phyloP scores from a whole-genome alignment of 148 eudicot genomes.

The Polygonum aviculare region DNA sequence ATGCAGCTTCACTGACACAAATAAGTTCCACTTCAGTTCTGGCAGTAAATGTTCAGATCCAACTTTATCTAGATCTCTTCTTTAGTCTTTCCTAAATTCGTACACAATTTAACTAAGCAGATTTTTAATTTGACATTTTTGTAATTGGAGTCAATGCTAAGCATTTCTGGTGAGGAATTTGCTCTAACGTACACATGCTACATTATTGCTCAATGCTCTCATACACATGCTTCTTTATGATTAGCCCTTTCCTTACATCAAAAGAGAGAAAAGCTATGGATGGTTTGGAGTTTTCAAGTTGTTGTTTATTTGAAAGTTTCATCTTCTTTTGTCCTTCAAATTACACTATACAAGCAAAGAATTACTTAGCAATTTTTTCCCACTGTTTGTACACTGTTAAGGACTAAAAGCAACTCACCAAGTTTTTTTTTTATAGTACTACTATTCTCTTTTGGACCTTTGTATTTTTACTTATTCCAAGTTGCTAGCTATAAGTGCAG shows the following conservation, averaged over 20 bases:
- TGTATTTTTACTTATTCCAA: no score
- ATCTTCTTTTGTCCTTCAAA: background rate
- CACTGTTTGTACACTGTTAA: no score
- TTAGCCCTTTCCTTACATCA: background rate
- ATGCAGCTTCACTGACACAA: background rate
- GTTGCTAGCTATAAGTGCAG: no score
- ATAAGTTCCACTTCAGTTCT: background rate
- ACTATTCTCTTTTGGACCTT: background rate
- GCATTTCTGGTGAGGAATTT: conserved; percentile 13
- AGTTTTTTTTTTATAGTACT: no score
- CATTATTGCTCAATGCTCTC: conserved; percentile 5
- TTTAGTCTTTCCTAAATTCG: background rate
- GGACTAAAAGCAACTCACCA: no score
- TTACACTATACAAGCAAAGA: background rate
- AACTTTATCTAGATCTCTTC: background rate
- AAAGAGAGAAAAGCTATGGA: background rate
- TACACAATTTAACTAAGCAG: background rate
- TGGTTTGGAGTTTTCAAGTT: background rate
- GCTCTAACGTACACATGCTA: conserved; percentile 7
- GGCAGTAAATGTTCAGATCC: conserved; percentile 1
- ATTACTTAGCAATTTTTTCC: background rate
- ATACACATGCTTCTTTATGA: conserved; percentile 8
- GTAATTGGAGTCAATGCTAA: conserved; percentile 7
- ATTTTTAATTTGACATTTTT: background rate
- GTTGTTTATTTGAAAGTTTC: background rate